phyloP scores from a whole-genome alignment of 2,329 filamentous ascomycete genomes.

The Pyrenophora teres region DNA sequence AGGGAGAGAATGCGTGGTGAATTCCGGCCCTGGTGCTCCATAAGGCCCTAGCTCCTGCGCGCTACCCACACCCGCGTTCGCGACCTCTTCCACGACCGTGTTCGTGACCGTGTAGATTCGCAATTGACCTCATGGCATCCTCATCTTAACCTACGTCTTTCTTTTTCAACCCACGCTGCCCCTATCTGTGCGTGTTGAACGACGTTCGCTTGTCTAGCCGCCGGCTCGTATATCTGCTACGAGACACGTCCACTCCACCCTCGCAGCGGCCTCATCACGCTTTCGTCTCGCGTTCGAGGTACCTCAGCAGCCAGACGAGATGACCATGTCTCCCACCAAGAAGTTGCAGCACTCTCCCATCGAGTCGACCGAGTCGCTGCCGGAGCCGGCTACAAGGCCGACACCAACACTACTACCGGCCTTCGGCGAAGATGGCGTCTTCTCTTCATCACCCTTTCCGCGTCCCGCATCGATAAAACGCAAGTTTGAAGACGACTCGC shows the following conservation, averaged over 20 bases:
- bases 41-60: slow-evolving; percentile 31
- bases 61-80: slow-evolving; percentile 12
- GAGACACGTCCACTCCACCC: slow-evolving; percentile 30
- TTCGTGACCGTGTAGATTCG: slow-evolving; percentile 23
- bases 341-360: slow-evolving; percentile 33
- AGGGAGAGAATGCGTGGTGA: slow-evolving; percentile 24
- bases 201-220: slow-evolving; percentile 25
- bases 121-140: slow-evolving; percentile 46
- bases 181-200: slow-evolving; percentile 18
- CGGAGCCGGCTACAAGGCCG: slow-evolving; percentile 56
- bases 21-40: slow-evolving; percentile 23
- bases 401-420: slow-evolving; percentile 71
- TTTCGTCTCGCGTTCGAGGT: slow-evolving; percentile 34
- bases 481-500: slow-evolving; percentile 59
- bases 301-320: slow-evolving; percentile 25
- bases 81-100: slow-evolving; percentile 2
- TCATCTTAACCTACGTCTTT: slow-evolving; percentile 33
- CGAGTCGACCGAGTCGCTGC: slow-evolving; percentile 31
- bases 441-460: slow-evolving; percentile 78
- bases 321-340: slow-evolving; percentile 41
- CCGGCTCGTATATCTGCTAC: slow-evolving; percentile 29
- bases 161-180: slow-evolving; percentile 15
- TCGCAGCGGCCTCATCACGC: slow-evolving; percentile 34
- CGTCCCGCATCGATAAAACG: slow-evolving; percentile 67
- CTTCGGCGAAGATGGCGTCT: slow-evolving; percentile 65